These are phyloP conservation scores for Conringia planisiliqua DNA, from an alignment of 345 rosid genomes.

Conservation along the genomic window DNA sequence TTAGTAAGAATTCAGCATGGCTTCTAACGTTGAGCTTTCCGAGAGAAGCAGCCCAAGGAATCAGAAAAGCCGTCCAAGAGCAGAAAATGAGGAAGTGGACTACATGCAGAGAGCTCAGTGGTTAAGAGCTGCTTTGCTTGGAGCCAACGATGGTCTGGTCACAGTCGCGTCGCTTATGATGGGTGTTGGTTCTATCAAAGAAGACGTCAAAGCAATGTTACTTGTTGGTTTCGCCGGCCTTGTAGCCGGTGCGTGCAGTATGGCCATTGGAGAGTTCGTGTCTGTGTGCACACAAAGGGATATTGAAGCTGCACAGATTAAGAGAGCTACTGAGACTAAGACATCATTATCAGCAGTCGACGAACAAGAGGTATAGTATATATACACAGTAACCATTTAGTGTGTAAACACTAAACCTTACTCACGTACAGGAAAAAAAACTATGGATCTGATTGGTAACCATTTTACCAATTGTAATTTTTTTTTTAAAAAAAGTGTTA, in stretches of 20 bases:
- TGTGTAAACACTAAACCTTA: neutral
- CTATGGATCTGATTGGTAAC: no score
- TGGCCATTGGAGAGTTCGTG: conserved; percentile 87
- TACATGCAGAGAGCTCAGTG: conserved; percentile 70
- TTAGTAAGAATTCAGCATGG: conserved; percentile 17
- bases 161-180: conserved; percentile 78
- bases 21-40: conserved; percentile 26
- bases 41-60: conserved; percentile 21
- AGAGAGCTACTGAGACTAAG: conserved; percentile 36
- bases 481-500: no score
- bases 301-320: conserved; percentile 53
- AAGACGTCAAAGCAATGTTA: conserved; percentile 60
- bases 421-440: neutral
- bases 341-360: conserved; percentile 28
- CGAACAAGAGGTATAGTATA: conserved; percentile 23
- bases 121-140: conserved; percentile 79
- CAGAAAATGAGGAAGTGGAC: conserved; percentile 35
- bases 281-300: conserved; percentile 75
- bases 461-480: no score
- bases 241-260: conserved; percentile 72
- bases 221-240: conserved; percentile 72
- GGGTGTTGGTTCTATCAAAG: conserved; percentile 70
- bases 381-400: neutral
- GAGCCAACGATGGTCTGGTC: conserved; percentile 80
- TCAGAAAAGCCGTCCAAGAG: conserved; percentile 15